Conservation (phyloP, 192 early-diverging fungal species). For the Coemansia sp. region DNA sequence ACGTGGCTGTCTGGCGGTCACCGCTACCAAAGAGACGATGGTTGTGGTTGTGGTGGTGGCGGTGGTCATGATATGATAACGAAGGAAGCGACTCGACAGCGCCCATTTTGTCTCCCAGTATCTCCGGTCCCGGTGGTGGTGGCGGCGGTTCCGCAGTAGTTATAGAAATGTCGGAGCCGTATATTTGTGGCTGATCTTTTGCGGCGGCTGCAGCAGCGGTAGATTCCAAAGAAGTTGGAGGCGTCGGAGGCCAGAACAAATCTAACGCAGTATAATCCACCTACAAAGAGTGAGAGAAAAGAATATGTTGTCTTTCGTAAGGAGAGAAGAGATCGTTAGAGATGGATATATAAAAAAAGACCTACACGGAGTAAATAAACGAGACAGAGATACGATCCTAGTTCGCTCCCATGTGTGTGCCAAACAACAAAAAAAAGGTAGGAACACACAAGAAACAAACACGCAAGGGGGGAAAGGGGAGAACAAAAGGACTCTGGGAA, state of each 20-base stretch:
- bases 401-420: neutral
- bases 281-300: conserved; percentile 16
- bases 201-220: neutral
- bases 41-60: neutral
- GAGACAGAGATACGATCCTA: neutral
- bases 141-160: neutral
- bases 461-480: neutral
- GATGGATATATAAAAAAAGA: neutral
- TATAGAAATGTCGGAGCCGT: neutral
- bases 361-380: neutral
- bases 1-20: neutral
- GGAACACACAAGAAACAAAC: conserved; percentile 1
- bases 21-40: conserved; percentile 13
- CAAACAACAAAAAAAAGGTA: neutral
- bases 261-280: conserved; percentile 30
- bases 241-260: conserved; percentile 12
- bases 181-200: conserved; percentile 1
- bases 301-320: neutral
- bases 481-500: neutral
- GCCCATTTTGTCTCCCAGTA: conserved; percentile 22
- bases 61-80: conserved; percentile 16
- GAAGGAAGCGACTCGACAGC: conserved; percentile 43
- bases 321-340: conserved; percentile 6
- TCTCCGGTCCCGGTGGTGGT: neutral
- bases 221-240: neutral